Conservation (phyloP, 2,329 filamentous ascomycete species). For the Torrubiella hemipterigena region DNA sequence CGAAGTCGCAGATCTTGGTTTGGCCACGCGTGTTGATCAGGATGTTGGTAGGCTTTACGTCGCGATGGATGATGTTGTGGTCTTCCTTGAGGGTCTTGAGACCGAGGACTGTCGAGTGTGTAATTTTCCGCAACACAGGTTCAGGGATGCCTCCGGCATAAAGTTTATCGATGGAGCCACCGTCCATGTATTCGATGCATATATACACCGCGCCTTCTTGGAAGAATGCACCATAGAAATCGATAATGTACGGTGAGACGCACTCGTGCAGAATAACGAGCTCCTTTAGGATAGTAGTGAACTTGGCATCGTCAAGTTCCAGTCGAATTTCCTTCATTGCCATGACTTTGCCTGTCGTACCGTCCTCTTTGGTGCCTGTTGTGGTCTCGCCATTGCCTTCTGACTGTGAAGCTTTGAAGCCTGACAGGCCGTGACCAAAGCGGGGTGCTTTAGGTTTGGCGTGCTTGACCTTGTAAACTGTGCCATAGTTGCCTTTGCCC, state of each 20-base stretch:
- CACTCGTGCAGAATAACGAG: conserved; percentile 92
- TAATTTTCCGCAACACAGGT: conserved; percentile 77
- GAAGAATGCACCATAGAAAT: conserved; percentile 98
- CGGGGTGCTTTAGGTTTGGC: conserved; percentile 49
- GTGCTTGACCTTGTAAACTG: conserved; percentile 92
- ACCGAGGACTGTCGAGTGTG: conserved; percentile 78
- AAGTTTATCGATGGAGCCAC: conserved; percentile 91
- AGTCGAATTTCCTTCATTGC: conserved; percentile 98
- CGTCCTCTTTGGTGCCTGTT: conserved; percentile 13
- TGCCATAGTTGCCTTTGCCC: conserved; percentile 96
- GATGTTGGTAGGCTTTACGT: conserved; percentile 99
- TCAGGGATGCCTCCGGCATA: conserved; percentile 88
- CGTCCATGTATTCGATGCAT: conserved; percentile 99
- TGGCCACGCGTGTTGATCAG: conserved; percentile 81
- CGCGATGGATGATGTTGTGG: conserved; percentile 97
- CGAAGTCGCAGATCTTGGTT: conserved; percentile 97
- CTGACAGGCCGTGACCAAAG: conserved; percentile 45
- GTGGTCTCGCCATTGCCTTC: conserved; percentile 18
- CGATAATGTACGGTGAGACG: conserved; percentile 90
- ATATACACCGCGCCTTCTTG: conserved; percentile 98
- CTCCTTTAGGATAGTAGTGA: conserved; percentile 95
- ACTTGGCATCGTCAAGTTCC: conserved; percentile 92
- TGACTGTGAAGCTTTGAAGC: conserved; percentile 28
- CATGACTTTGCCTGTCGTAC: conserved; percentile 71
- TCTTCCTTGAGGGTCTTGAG: conserved; percentile 91